Evolutionary conservation across 1,284 basidiomycete species (phyloP).

Genomic region (Papiliotrema terrestris): DNA sequence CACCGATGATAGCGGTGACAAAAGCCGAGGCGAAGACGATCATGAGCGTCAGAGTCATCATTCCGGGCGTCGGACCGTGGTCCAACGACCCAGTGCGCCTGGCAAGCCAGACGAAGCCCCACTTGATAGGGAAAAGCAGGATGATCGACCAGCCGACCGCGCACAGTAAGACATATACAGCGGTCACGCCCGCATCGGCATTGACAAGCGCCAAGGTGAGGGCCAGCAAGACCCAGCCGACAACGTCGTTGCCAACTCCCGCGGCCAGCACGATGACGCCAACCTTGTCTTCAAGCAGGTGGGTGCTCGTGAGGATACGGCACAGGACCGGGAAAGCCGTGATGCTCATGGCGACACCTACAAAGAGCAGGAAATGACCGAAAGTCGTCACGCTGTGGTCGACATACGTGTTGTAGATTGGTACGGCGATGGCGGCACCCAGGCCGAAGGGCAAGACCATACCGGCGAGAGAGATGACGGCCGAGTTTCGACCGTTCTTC

Average conservation of each 20-base stretch:
- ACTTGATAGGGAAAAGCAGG: slow-evolving; percentile 68
- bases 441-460: slow-evolving; percentile 77
- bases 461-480: slow-evolving; percentile 59
- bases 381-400: slow-evolving; percentile 58
- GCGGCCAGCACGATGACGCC: slow-evolving; percentile 90
- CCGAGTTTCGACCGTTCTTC: slow-evolving; percentile 66
- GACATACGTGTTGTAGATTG: slow-evolving; percentile 76
- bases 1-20: slow-evolving; percentile 82
- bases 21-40: slow-evolving; percentile 75
- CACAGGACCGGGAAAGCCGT: slow-evolving; percentile 93
- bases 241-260: slow-evolving; percentile 83
- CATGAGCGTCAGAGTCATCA: slow-evolving; percentile 75
- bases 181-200: slow-evolving; percentile 57
- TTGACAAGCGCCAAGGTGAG: slow-evolving; percentile 88
- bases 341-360: slow-evolving; percentile 84
- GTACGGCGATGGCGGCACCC: slow-evolving; percentile 74
- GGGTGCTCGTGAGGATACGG: slow-evolving; percentile 59
- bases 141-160: slow-evolving; percentile 78
- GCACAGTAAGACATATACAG: slow-evolving; percentile 75
- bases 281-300: slow-evolving; percentile 84
- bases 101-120: slow-evolving; percentile 65
- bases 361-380: slow-evolving; percentile 90
- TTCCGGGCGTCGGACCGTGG: slow-evolving; percentile 64
- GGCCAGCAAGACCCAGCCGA: slow-evolving; percentile 65
- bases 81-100: slow-evolving; percentile 72